Evolutionary conservation across 2,329 filamentous ascomycete species (phyloP).

Genomic region (Colletotrichum scovillei): DNA sequence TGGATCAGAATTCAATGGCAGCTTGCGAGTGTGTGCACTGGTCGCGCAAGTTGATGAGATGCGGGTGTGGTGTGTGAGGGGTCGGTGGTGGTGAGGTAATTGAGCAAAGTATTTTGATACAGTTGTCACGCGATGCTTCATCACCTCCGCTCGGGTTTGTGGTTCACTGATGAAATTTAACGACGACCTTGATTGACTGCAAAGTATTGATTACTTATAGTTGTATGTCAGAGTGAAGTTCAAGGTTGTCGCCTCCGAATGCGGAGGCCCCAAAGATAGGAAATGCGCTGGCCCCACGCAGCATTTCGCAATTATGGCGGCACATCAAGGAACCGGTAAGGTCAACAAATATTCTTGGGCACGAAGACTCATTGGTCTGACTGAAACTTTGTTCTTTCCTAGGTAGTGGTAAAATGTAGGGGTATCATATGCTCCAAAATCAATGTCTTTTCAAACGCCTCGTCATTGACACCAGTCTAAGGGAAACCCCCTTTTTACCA

Average conservation of each 20-base stretch:
- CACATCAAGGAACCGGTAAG: neutral
- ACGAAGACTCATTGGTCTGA: neutral
- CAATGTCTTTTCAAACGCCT: neutral
- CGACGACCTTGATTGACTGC: neutral
- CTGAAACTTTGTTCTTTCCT: neutral
- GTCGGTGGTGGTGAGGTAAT: conserved; percentile 1
- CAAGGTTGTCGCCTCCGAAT: conserved; percentile 18
- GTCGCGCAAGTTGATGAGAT: neutral
- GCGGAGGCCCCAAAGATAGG: conserved; percentile 15
- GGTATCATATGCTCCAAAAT: conserved; percentile 32
- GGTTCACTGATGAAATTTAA: neutral
- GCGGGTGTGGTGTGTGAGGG: conserved; percentile 12
- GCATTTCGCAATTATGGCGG: neutral
- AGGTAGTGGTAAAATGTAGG: neutral
- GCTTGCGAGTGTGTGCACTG: neutral
- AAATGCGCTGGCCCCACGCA: conserved; percentile 11
- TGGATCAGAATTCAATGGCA: no score
- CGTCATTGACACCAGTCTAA: neutral
- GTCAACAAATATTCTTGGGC: neutral
- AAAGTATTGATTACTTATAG: neutral
- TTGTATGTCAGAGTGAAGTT: conserved; percentile 15
- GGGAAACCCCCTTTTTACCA: conserved; percentile 67
- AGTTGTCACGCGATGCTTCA: conserved; percentile 15
- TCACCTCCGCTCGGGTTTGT: neutral
- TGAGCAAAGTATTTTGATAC: neutral